Percentiles rank a stretch among this genome's conserved stretches.
These are phyloP conservation scores for Teunomyces funiuensis DNA, from an alignment of 805 yeast species.

Conservation along the genomic window DNA sequence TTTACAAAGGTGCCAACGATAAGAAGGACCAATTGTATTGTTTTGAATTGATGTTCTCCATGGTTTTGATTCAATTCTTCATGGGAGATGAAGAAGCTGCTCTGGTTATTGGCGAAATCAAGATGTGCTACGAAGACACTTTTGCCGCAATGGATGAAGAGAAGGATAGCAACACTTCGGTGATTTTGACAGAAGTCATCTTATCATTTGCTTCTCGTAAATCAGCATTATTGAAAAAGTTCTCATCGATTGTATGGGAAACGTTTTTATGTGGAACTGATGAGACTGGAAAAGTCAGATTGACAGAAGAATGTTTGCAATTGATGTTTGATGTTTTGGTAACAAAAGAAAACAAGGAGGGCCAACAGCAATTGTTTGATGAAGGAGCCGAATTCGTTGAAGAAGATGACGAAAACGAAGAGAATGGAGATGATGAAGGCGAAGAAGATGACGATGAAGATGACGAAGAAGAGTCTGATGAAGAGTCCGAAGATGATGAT, in stretches of 20 bases:
- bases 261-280: constrained; percentile 33
- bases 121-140: constrained; percentile 53
- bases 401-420: constrained; percentile 23
- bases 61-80: constrained; percentile 74
- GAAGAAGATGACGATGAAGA: constrained; percentile 17
- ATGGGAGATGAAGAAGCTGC: constrained; percentile 78
- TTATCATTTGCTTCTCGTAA: constrained; percentile 45
- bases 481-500: constrained; percentile 12
- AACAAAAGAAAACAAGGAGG: constrained; percentile 76
- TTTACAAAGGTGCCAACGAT: constrained; percentile 35
- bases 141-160: constrained; percentile 32
- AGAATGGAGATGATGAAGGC: constrained; percentile 28
- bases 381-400: constrained; percentile 42
- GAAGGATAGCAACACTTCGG: constrained; percentile 30
- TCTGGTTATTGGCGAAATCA: constrained; percentile 69
- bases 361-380: constrained; percentile 74
- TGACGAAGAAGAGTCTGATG: constrained; percentile 9
- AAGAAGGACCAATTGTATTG: constrained; percentile 52
- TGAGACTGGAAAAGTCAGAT: constrained; percentile 23
- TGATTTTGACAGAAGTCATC: constrained; percentile 42
- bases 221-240: constrained; percentile 35
- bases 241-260: constrained; percentile 43
- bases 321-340: constrained; percentile 37
- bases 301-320: constrained; percentile 33
- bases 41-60: constrained; percentile 74